These are phyloP conservation scores for Cryptococcus floricola DNA, from an alignment of 1,284 basidiomycete species.

Conservation along the genomic window DNA sequence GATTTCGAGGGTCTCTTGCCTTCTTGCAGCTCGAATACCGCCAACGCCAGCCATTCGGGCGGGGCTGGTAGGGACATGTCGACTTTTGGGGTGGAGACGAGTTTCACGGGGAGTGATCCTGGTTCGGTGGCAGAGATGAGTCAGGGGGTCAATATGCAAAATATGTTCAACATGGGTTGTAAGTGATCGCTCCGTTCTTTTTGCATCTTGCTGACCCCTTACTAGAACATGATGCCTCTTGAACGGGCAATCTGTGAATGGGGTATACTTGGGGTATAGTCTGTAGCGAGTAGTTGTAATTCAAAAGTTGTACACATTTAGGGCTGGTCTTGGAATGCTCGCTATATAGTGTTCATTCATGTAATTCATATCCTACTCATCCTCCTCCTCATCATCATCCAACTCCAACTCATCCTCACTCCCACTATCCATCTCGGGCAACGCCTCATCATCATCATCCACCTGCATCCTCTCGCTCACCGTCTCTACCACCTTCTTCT, in stretches of 20 bases:
- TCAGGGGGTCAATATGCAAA: neutral
- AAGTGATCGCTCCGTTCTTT: neutral
- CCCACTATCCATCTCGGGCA: slow-evolving; percentile 52
- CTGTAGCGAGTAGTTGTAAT: no score
- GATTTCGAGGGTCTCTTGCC: slow-evolving; percentile 6
- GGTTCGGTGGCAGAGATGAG: neutral
- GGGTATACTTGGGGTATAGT: no score
- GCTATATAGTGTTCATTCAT: no score
- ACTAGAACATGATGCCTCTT: no score
- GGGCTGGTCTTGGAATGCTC: no score
- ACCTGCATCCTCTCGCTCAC: slow-evolving; percentile 33
- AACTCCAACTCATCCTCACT: slow-evolving; percentile 44
- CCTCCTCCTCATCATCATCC: slow-evolving; percentile 43
- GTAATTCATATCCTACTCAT: slow-evolving; percentile 5
- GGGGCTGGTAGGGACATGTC: neutral
- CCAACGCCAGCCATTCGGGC: neutral
- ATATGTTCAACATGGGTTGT: neutral
- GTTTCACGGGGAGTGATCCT: neutral
- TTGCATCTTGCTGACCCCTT: no score
- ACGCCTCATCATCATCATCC: slow-evolving; percentile 55
- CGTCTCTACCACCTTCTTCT: slow-evolving; percentile 1
- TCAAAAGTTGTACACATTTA: no score
- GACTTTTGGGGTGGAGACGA: neutral
- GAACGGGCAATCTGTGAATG: no score
- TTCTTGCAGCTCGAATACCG: neutral